These are phyloP conservation scores for Cercospora sp. DNA, from an alignment of 2,329 filamentous ascomycete genomes.

Conservation along the genomic window DNA sequence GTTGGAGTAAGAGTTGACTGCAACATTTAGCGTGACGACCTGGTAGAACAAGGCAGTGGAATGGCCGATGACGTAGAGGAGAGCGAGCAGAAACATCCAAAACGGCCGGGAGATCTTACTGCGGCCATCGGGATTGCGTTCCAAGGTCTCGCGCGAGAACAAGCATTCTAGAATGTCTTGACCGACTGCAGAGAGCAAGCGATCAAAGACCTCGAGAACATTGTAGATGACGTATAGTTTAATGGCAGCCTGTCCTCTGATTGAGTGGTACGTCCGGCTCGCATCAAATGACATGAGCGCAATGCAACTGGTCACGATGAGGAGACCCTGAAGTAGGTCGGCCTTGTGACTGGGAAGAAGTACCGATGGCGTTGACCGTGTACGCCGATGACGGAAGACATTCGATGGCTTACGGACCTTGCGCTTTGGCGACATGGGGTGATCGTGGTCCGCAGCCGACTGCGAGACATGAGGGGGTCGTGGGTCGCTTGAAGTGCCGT, in stretches of 20 bases:
- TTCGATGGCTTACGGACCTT: slow-evolving; percentile 34
- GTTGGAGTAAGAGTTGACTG: slow-evolving; percentile 98
- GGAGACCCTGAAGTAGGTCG: slow-evolving; percentile 83
- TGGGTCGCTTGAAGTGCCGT: background rate
- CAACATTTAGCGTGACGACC: slow-evolving; percentile 95
- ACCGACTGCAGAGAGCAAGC: slow-evolving; percentile 83
- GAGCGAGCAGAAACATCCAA: slow-evolving; percentile 83
- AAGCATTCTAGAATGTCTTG: slow-evolving; percentile 96
- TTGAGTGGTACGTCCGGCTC: slow-evolving; percentile 96
- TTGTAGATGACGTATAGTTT: slow-evolving; percentile 99
- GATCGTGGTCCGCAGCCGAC: background rate
- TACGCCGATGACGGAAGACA: slow-evolving; percentile 64
- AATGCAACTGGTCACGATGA: slow-evolving; percentile 82
- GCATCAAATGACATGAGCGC: slow-evolving; percentile 90
- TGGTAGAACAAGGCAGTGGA: slow-evolving; percentile 91
- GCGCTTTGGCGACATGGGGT: slow-evolving; percentile 16
- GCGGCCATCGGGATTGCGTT: slow-evolving; percentile 80
- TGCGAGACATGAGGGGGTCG: background rate
- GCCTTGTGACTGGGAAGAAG: slow-evolving; percentile 90
- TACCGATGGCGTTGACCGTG: slow-evolving; percentile 80
- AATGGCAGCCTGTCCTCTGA: slow-evolving; percentile 92
- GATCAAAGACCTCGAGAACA: slow-evolving; percentile 88
- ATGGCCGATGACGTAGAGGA: slow-evolving; percentile 86
- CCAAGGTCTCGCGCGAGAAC: slow-evolving; percentile 88
- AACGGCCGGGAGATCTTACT: slow-evolving; percentile 88